Percentiles rank a stretch among this genome's conserved stretches.
These are phyloP conservation scores for Binderoboletus segoi DNA, from an alignment of 1,284 basidiomycete genomes.

Conservation along the genomic window DNA sequence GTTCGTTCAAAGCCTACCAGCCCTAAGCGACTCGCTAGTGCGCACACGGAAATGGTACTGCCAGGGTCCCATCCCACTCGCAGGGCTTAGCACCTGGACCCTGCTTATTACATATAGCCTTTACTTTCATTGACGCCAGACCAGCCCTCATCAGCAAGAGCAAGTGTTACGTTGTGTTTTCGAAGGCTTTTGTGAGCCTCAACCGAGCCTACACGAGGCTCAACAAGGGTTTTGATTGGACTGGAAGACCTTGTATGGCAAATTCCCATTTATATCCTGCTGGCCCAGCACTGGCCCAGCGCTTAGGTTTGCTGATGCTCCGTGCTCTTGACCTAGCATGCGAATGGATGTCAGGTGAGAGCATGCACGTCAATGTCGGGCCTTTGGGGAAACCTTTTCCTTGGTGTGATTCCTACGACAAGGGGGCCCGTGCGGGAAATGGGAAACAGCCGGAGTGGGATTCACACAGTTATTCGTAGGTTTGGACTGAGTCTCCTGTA, in stretches of 20 bases:
- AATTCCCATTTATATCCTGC: too few relatives aligned
- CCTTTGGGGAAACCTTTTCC: constrained; percentile 23
- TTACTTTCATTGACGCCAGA: constrained; percentile 29
- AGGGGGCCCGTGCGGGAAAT: constrained; percentile 20
- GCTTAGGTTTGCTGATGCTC: constrained; percentile 10
- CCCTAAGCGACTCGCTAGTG: constrained; percentile 22
- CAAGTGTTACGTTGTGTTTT: too few relatives aligned
- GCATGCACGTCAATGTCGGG: constrained; percentile 14
- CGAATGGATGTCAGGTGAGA: constrained; percentile 26
- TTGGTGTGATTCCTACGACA: constrained; percentile 22
- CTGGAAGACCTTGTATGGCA: too few relatives aligned
- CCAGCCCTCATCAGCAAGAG: too few relatives aligned
- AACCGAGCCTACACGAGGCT: too few relatives aligned
- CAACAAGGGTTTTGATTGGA: too few relatives aligned
- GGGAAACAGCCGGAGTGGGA: constrained; percentile 10
- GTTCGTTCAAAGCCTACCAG: constrained; percentile 21
- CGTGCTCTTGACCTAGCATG: constrained; percentile 24
- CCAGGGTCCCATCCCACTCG: constrained; percentile 9
- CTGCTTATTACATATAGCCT: constrained; percentile 22
- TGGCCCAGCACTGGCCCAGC: too few relatives aligned
- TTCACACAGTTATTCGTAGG: too few relatives aligned
- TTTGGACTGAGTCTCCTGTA: too few relatives aligned
- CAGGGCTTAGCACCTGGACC: constrained; percentile 20
- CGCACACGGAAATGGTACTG: constrained; percentile 3
- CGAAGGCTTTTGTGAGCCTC: too few relatives aligned